A percentile compares a stretch with the other conserved stretches of the same genome.
Conservation (phyloP, 2,329 filamentous ascomycete genomes). For the Penicillium hesseltinei region DNA sequence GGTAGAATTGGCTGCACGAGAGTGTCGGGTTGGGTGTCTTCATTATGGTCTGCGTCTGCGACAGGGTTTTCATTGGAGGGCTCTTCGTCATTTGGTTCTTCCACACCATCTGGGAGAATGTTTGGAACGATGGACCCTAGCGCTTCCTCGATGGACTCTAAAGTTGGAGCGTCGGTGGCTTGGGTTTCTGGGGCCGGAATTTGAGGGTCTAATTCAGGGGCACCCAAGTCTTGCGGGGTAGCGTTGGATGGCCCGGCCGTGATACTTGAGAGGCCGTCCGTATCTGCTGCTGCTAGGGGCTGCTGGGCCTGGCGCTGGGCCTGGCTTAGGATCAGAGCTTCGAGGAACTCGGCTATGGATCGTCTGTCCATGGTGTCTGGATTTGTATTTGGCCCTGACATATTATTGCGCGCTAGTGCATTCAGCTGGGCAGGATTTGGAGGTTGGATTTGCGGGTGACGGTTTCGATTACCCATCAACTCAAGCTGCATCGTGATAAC, state of each 20-base stretch:
- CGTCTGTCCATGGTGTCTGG: conserved; percentile 24
- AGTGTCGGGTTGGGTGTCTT: conserved; percentile 15
- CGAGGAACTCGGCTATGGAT: conserved; percentile 38
- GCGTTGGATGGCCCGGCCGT: conserved; percentile 19
- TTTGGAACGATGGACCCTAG: conserved; percentile 17
- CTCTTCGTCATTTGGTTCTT: conserved; percentile 30
- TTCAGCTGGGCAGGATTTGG: conserved; percentile 12
- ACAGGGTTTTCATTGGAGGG: conserved; percentile 13
- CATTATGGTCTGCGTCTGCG: conserved; percentile 7
- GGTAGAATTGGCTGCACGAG: conserved; percentile 19
- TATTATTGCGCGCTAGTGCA: conserved; percentile 14
- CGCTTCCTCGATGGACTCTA: conserved; percentile 12
- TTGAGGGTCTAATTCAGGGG: conserved; percentile 7
- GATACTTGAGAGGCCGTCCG: conserved; percentile 25
- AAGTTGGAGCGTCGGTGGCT: conserved; percentile 1
- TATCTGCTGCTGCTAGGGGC: conserved; percentile 16
- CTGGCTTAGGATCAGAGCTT: conserved; percentile 34
- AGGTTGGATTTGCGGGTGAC: conserved; percentile 21
- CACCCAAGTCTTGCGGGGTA: conserved; percentile 12
- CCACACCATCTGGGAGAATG: conserved; percentile 33
- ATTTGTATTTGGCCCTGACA: conserved; percentile 11
- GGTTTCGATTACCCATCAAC: conserved; percentile 35
- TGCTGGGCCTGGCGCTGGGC: conserved; percentile 22
- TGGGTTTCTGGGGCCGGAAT: conserved; percentile 6
- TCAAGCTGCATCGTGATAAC: conserved; percentile 47